Conservation (phyloP, 2,329 filamentous ascomycete species). For the Trichophyton mentagrophytes region DNA sequence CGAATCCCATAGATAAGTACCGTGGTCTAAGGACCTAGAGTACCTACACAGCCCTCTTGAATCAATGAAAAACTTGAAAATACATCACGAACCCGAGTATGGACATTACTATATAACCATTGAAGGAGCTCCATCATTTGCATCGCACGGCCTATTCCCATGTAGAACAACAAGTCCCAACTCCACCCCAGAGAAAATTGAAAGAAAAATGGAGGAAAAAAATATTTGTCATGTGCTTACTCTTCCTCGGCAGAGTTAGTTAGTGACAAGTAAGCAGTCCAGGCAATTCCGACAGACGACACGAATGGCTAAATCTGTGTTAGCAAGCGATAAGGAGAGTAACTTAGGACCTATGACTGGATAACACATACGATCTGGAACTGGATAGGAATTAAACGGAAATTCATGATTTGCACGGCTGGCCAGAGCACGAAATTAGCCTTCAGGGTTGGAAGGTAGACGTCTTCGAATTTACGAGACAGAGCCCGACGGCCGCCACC, state of each 20-base stretch:
- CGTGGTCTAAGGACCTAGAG: background rate
- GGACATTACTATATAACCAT: background rate
- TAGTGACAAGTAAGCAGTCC: slow-evolving; percentile 85
- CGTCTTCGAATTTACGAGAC: slow-evolving; percentile 73
- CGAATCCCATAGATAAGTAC: background rate
- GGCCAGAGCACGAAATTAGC: slow-evolving; percentile 96
- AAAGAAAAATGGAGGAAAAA: background rate
- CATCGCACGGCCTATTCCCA: background rate
- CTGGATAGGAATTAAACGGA: slow-evolving; percentile 84
- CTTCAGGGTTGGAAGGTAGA: slow-evolving; percentile 87
- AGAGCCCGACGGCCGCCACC: slow-evolving; percentile 75
- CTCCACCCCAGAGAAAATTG: background rate
- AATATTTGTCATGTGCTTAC: slow-evolving; percentile 11
- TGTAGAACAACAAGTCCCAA: background rate
- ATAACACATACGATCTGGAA: slow-evolving; percentile 72
- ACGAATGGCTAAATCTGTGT: slow-evolving; percentile 63
- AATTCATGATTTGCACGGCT: slow-evolving; percentile 91
- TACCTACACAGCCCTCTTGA: background rate
- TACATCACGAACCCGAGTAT: background rate
- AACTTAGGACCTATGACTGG: background rate
- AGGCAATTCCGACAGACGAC: slow-evolving; percentile 81
- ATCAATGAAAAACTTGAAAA: background rate
- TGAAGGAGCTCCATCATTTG: background rate
- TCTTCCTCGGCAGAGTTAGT: slow-evolving; percentile 68
- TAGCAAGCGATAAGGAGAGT: background rate